Conservation (phyloP, 805 yeast species). For the Candida hispaniensis region DNA sequence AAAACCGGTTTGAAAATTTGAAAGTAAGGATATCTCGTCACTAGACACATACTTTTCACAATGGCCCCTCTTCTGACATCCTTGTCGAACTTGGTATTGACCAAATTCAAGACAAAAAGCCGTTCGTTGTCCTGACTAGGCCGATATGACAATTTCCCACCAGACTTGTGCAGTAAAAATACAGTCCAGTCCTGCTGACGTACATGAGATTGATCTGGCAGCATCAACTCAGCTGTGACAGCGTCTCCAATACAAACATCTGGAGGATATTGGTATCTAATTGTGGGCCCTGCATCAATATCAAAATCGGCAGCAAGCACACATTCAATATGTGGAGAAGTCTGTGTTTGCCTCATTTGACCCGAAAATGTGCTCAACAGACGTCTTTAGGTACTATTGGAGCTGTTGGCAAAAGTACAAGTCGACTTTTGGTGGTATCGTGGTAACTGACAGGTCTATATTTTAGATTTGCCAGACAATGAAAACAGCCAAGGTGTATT, state of each 20-base stretch:
- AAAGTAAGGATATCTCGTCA: conserved; percentile 44
- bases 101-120: conserved; percentile 46
- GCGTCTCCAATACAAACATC: conserved; percentile 22
- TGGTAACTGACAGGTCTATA: no score
- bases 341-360: background rate
- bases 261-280: conserved; percentile 56
- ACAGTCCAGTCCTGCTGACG: conserved; percentile 47
- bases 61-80: conserved; percentile 45
- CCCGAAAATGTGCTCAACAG: background rate
- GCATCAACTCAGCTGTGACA: conserved; percentile 44
- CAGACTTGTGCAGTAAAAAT: conserved; percentile 32
- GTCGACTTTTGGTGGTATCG: no score
- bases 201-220: conserved; percentile 50
- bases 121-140: conserved; percentile 33
- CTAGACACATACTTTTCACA: conserved; percentile 48
- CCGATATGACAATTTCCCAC: conserved; percentile 6
- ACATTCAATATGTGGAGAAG: conserved; percentile 38
- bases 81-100: conserved; percentile 37
- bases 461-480: no score
- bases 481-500: no score
- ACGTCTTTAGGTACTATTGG: no score
- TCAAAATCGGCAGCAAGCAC: conserved; percentile 71
- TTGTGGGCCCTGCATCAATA: conserved; percentile 58
- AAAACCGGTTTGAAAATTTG: conserved; percentile 50
- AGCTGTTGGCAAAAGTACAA: no score